Percentiles rank a stretch among this genome's conserved stretches.
These are phyloP conservation scores for Athelia sp. DNA, from an alignment of 1,284 basidiomycete genomes.

Conservation along the genomic window DNA sequence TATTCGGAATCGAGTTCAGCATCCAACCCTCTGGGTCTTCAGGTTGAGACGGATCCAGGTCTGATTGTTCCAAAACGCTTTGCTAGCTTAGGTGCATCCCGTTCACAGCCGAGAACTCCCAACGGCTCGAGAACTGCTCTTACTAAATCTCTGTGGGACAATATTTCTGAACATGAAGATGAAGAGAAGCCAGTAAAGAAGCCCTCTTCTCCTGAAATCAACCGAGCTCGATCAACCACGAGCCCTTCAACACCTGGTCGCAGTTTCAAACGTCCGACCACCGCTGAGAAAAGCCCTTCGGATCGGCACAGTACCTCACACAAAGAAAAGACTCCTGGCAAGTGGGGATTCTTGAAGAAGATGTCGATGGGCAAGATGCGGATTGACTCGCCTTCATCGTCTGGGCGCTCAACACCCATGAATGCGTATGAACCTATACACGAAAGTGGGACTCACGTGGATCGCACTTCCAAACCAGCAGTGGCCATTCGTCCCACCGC, in stretches of 20 bases:
- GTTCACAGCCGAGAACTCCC: conserved; percentile 25
- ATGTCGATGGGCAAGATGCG: conserved; percentile 92
- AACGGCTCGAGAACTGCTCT: conserved; percentile 37
- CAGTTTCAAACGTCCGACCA: not conserved
- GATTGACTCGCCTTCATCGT: conserved; percentile 41
- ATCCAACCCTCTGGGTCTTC: conserved; percentile 48
- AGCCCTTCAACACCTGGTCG: not conserved
- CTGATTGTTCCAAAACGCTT: conserved; percentile 47
- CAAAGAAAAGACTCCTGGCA: conserved; percentile 57
- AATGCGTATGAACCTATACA: conserved; percentile 15
- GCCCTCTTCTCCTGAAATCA: conserved; percentile 10
- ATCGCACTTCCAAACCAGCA: conserved; percentile 2
- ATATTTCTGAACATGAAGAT: conserved; percentile 21
- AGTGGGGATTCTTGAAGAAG: conserved; percentile 94
- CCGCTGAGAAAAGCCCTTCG: conserved; percentile 19
- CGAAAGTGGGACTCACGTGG: conserved; percentile 8
- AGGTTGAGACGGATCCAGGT: conserved; percentile 26
- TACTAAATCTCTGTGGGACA: conserved; percentile 49
- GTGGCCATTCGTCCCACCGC: conserved; percentile 22
- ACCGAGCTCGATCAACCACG: not conserved
- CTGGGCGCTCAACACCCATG: conserved; percentile 15
- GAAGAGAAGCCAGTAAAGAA: conserved; percentile 11
- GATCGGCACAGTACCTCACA: not conserved
- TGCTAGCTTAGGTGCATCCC: conserved; percentile 56
- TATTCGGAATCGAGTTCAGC: conserved; percentile 40